Percentiles rank a stretch among this genome's conserved stretches.
phyloP scores from a whole-genome alignment of 208 protist genomes.

The Endotrypanum monterogeii region DNA sequence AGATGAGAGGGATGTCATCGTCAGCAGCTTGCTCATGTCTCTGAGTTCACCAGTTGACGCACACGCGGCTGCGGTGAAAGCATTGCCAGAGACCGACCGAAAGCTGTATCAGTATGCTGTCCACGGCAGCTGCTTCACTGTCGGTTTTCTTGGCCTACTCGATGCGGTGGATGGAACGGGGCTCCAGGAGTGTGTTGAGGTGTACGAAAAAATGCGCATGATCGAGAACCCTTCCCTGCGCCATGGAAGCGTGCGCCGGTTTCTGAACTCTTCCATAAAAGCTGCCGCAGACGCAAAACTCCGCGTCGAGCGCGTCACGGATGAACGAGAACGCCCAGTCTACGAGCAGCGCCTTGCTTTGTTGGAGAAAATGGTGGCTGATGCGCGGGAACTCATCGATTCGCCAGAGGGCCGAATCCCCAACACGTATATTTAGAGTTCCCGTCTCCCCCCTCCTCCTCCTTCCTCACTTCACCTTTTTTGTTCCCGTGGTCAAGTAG shows the following conservation, averaged over 20 bases:
- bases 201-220: slow-evolving; percentile 26
- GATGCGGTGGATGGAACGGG: slow-evolving; percentile 25
- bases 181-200: slow-evolving; percentile 18
- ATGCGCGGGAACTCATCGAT: slow-evolving; percentile 39
- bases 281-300: slow-evolving; percentile 27
- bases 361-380: slow-evolving; percentile 37
- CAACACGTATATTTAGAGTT: slow-evolving; percentile 20
- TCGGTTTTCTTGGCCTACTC: slow-evolving; percentile 32
- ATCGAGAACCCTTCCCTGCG: slow-evolving; percentile 38
- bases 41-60: slow-evolving; percentile 27
- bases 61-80: slow-evolving; percentile 20
- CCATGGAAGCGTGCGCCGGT: slow-evolving; percentile 50
- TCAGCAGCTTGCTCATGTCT: slow-evolving; percentile 50
- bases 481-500: neutral
- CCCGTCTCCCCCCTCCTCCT: neutral
- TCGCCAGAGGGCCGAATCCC: slow-evolving; percentile 39
- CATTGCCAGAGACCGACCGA: slow-evolving; percentile 24
- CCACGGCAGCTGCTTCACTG: slow-evolving; percentile 47
- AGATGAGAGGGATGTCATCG: slow-evolving; percentile 40
- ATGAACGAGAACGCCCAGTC: slow-evolving; percentile 14
- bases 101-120: slow-evolving; percentile 54
- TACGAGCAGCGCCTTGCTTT: slow-evolving; percentile 24
- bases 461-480: too few relatives aligned
- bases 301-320: slow-evolving; percentile 13
- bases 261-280: slow-evolving; percentile 40